Conservation (phyloP, 1,284 basidiomycete species). For the Athelia psychrophila region DNA sequence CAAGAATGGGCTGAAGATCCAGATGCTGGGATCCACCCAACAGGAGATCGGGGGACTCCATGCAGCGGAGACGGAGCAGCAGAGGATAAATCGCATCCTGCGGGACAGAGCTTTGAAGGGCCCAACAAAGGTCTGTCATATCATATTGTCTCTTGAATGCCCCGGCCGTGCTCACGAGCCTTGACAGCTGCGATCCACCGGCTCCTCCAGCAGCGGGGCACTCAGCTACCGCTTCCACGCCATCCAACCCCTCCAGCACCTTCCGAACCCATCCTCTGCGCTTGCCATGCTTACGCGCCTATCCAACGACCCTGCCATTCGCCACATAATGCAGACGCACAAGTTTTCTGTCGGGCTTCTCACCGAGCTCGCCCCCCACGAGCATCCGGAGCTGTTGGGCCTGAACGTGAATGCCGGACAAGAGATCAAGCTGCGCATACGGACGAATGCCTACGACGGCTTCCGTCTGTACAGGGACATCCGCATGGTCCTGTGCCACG, state of each 20-base stretch:
- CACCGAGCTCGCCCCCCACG: conserved; percentile 74
- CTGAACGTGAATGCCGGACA: conserved; percentile 66
- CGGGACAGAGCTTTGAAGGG: conserved; percentile 54
- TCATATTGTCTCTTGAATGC: background rate
- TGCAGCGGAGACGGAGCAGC: conserved; percentile 53
- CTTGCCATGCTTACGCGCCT: conserved; percentile 50
- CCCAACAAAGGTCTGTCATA: conserved; percentile 49
- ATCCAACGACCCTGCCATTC: conserved; percentile 66
- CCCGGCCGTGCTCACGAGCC: background rate
- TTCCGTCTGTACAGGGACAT: conserved; percentile 66
- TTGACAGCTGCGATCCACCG: conserved; percentile 54
- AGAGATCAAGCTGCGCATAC: conserved; percentile 61
- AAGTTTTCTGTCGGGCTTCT: conserved; percentile 61
- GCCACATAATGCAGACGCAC: conserved; percentile 66
- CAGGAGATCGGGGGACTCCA: conserved; percentile 54
- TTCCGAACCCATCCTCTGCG: conserved; percentile 60
- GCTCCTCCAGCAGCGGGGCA: conserved; percentile 32
- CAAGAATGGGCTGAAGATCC: conserved; percentile 60
- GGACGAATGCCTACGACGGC: conserved; percentile 71
- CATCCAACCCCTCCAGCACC: conserved; percentile 56
- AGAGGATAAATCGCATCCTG: conserved; percentile 53
- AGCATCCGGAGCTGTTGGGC: conserved; percentile 68
- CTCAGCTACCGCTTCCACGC: conserved; percentile 59
- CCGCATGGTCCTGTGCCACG: conserved; percentile 70
- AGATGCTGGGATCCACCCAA: conserved; percentile 62